Base-by-base conservation (phyloP, 2,329 filamentous ascomycete genomes). In the Monilinia fructicola region DNA sequence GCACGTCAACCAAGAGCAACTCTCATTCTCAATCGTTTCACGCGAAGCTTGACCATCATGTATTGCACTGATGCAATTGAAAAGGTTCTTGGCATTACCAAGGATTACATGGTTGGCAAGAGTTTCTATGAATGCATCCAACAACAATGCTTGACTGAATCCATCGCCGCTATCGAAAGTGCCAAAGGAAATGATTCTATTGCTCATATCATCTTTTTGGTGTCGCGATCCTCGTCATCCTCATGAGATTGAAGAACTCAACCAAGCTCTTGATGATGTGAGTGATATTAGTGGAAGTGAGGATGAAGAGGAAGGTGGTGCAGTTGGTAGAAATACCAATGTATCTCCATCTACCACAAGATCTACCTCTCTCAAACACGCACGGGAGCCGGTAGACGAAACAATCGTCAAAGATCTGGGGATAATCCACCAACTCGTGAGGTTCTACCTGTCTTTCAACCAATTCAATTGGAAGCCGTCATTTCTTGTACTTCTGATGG, bases 161-260 rank as follows among this genome's bases (percentile, higher is more conserved):
- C 91, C 4, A 86, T 94, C 44, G 85, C 87, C 69, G 93, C 90
- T 73, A 78, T 96, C 42, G 92, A 96, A 77, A 90, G 90, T 71
- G 92, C 92, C 28, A 96, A 96, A 76, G 89, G 90, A 38, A 96
- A 96, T 73, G 91, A 96, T 76, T 96, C 92, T 2, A 95, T 96
- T 73, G 92, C 92, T 2, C 96, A 96, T 73, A 81, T 96, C 67
- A 89, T 92, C 23, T 96, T 96, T 96, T 76, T 91, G 88, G 85
- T 94, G 90, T 74, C 85, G 90, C 64, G 89, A 95, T 75, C 91
- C 91, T 23, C 83, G 89, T 40, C 80, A 84, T 66, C 83, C 82
- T 38, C 56, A 66, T 50, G 64, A 66, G 18, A 53, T 66, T 35
- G 83, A 84, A 65, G 82, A 85, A 61, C 78, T 82, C 14, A 78